Conservation (phyloP, 768 basidiomycete species). For the Rossbeevera mucosa region DNA sequence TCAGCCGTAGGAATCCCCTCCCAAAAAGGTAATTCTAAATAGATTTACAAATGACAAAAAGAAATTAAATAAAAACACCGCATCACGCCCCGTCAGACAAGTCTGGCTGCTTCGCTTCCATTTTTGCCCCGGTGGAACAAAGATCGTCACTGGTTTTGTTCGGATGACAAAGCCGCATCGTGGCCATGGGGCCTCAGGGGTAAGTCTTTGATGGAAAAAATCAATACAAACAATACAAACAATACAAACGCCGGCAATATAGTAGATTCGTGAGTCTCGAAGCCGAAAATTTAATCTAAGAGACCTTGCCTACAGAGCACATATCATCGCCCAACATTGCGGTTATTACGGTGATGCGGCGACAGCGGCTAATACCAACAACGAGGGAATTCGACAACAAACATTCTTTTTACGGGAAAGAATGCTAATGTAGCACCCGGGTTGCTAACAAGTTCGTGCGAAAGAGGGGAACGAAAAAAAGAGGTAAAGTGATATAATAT, state of each 20-base stretch:
- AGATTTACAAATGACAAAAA: neutral
- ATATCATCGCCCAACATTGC: slow-evolving; percentile 2
- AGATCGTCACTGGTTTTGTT: slow-evolving; percentile 12
- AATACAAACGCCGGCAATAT: slow-evolving; percentile 10
- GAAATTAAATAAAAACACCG: slow-evolving; percentile 3
- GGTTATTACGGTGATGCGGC: slow-evolving; percentile 16
- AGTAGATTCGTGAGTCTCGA: slow-evolving; percentile 20
- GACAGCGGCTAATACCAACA: slow-evolving; percentile 11
- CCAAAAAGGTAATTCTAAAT: neutral
- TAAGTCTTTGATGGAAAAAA: slow-evolving; percentile 13
- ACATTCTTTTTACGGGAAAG: slow-evolving; percentile 15
- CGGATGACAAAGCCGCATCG: slow-evolving; percentile 12
- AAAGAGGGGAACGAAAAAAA: slow-evolving; percentile 3
- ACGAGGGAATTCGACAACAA: slow-evolving; percentile 12
- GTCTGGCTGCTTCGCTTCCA: slow-evolving; percentile 17
- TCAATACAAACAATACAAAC: too few species aligned
- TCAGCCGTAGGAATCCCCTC: slow-evolving; percentile 8
- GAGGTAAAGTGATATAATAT: slow-evolving; percentile 8
- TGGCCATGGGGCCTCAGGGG: slow-evolving; percentile 4
- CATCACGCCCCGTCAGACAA: neutral
- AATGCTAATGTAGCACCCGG: slow-evolving; percentile 11
- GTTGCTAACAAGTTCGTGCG: slow-evolving; percentile 16
- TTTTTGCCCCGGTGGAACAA: slow-evolving; percentile 18
- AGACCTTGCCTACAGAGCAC: neutral
- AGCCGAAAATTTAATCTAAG: slow-evolving; percentile 17